Evolutionary conservation across 441 rosid genomes (phyloP), one percentile per base, ranked within the genome.

Genomic region (Kokia cookei): DNA sequence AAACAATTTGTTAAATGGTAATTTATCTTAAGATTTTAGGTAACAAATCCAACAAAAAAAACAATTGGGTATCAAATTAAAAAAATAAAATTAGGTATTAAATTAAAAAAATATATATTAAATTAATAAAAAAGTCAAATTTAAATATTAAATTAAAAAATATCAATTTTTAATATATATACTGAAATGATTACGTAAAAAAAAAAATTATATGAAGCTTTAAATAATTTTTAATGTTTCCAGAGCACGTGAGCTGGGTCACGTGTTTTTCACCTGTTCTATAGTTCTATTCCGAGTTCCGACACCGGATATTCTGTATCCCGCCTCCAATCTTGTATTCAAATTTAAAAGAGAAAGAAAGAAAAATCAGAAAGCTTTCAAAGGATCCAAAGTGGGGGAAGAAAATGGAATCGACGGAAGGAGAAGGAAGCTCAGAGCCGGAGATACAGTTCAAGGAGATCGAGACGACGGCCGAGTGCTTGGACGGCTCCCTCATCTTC

Each of bases 381-480:
- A 27, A 13, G 64, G 40, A 59, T 27, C 63, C 37, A 24, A 58
- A 58, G 7, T 1, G 24, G 62, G 7, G 8, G 66, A 35, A 43
- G 3, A 75, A 68, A 64, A 77, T 57, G 76, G 80, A 78, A 51
- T 75, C 26, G 71, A 80, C 60, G 80, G 89, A 79, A 85, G 90
- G 78, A 77, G 87, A 77, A 82, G 88, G 77, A 72, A 83, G 77
- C 67, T 76, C 86, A 1, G 84, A 80, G 65, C 76, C 87, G 2
- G 83, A 79, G 68, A 73, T 71, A 81, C 91, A 84, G 79, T 82
- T 66, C 55, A 73, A 84, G 7, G 95, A 85, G 73, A 82, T 95
- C 68, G 84, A 82, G 42, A 80, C 90, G 40, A 81, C 67, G 64
- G 78, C 87, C 7, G 88, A 80, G 48, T 87, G 82, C 53, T 73